phyloP scores from a whole-genome alignment of 2,329 filamentous ascomycete species.

The Magnaporthiopsis incrustans region DNA sequence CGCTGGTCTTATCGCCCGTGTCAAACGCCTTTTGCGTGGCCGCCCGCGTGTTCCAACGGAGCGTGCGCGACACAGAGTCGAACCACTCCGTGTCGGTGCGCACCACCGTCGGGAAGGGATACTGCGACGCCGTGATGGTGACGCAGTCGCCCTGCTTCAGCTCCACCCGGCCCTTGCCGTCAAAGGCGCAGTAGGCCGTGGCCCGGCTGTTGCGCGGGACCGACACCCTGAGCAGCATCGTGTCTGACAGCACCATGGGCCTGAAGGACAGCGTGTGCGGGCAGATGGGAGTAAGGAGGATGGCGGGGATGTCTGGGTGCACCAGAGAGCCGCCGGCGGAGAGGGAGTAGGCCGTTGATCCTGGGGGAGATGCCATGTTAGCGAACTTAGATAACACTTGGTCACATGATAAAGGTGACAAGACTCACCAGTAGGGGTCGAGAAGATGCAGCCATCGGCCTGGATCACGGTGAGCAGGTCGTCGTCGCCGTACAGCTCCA shows the following conservation, averaged over 20 bases:
- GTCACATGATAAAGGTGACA: not conserved
- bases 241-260: slow-evolving; percentile 95
- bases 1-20: slow-evolving; percentile 26
- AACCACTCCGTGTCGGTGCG: slow-evolving; percentile 92
- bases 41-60: slow-evolving; percentile 91
- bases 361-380: slow-evolving; percentile 20
- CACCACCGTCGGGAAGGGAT: slow-evolving; percentile 94
- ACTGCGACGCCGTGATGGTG: slow-evolving; percentile 91
- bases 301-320: slow-evolving; percentile 93
- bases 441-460: slow-evolving; percentile 96
- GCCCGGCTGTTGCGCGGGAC: slow-evolving; percentile 80
- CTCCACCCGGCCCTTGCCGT: slow-evolving; percentile 93
- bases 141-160: slow-evolving; percentile 90
- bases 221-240: slow-evolving; percentile 81
- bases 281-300: slow-evolving; percentile 94
- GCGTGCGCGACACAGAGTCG: slow-evolving; percentile 82
- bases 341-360: slow-evolving; percentile 89
- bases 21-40: slow-evolving; percentile 89
- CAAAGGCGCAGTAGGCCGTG: slow-evolving; percentile 93
- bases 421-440: slow-evolving; percentile 70
- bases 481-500: slow-evolving; percentile 93
- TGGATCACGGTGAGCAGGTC: slow-evolving; percentile 92
- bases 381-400: not conserved
- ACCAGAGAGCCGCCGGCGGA: slow-evolving; percentile 93
- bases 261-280: slow-evolving; percentile 95